Base-by-base conservation (phyloP, 1,284 basidiomycete species). In the Sanghuangporus sanghuang region DNA sequence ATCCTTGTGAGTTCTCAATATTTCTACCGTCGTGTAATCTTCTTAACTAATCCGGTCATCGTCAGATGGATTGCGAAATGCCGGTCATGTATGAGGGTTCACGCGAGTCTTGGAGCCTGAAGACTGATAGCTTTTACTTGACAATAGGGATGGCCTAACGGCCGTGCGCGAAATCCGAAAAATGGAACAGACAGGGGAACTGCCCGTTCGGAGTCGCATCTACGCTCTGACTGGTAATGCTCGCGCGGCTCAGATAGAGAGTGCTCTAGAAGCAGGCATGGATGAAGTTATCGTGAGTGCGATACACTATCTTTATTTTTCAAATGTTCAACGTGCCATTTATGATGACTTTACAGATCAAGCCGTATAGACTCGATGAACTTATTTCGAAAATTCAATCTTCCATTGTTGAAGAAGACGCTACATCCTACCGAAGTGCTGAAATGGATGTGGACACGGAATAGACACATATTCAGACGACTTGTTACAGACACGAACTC, bases 1-100 rank as follows among this genome's bases (percentile, higher is more conserved):
- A 69, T 72, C 44, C 61, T 72, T 64, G 69, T 71, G 53, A 59
- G 67, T 59, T 44, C 8, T 16, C 35, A 61, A 16, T n/a, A 16
- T 32, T 35, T 40, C 12, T 14, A 21, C 21, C 57, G 39, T 27
- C 3, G n/a, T 6, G 39, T 12, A 21, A 50, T 48, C 32, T 27
- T 35, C 61, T 12, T 27, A 32, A 38, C 48, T 49, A 48, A 56
- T 44, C 52, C 46, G 53, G 40, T 36, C 18, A 18, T 59, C 49
- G n/a, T 46, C 18, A 71, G 69, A 72, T 72, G 71, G 71, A 72
- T 59, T 71, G 71, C 36, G 71, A 72, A 60, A 72, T 72, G 71
- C 71, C 71, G 8, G 71, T 71, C 48, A 71, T 72, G 69, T 69
- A 62, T 50, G 68, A 16, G 48, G 21, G 39, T 18, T n/a, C 23